phyloP scores from a whole-genome alignment of 2,329 filamentous ascomycete species.

The Fusarium acutatum region DNA sequence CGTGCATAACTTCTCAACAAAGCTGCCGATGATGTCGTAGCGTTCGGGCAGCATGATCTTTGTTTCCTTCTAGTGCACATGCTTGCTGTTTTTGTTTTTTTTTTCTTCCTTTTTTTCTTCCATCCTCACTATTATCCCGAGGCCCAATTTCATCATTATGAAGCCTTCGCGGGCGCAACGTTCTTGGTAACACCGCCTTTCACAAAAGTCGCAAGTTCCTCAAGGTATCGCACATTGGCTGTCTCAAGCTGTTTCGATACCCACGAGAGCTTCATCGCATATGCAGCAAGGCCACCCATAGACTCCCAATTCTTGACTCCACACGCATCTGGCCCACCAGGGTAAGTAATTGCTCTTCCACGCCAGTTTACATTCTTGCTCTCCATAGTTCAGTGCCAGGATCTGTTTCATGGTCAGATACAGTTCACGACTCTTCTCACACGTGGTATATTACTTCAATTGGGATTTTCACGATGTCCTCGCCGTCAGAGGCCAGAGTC shows the following conservation, averaged over 20 bases:
- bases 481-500: neutral
- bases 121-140: too few species aligned
- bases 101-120: fast-evolving
- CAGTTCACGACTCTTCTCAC: fast-evolving
- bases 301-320: neutral
- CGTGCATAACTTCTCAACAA: neutral
- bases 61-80: too few species aligned
- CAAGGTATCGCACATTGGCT: neutral
- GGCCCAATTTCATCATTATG: fast-evolving
- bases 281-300: neutral
- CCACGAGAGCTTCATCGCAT: neutral
- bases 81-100: too few species aligned
- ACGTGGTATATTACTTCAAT: neutral
- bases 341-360: neutral
- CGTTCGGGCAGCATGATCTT: neutral
- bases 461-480: neutral
- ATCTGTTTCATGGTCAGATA: neutral
- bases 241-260: neutral
- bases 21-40: neutral
- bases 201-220: neutral
- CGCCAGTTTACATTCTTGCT: neutral
- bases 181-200: neutral
- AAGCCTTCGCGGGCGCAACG: too few species aligned
- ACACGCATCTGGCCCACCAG: neutral
- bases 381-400: neutral